These are phyloP conservation scores for Podospora pseudoanserina DNA, from an alignment of 495 filamentous ascomycete species.

Conservation along the genomic window DNA sequence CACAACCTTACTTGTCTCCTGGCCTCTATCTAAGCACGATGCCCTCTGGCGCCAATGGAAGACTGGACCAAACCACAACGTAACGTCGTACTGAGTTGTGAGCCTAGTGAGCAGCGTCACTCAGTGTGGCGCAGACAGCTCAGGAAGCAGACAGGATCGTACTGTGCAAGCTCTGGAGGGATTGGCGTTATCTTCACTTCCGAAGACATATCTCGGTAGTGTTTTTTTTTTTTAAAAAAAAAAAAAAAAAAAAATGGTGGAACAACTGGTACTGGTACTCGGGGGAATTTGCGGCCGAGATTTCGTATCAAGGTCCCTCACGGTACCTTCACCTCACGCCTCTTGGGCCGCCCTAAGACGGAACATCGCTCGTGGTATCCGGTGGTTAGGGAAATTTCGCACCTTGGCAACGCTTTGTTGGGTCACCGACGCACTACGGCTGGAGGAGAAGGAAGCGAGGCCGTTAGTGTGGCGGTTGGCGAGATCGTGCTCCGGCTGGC, in stretches of 20 bases:
- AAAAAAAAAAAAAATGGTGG: background rate
- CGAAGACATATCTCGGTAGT: background rate
- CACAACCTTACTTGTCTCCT: background rate
- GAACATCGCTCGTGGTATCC: conserved; percentile 5
- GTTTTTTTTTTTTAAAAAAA: background rate
- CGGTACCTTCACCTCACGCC: background rate
- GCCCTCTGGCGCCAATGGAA: background rate
- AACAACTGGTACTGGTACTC: background rate
- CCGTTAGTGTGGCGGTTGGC: conserved; percentile 14
- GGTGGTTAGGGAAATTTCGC: background rate
- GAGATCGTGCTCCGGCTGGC: conserved; percentile 5
- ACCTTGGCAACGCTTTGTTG: conserved; percentile 5
- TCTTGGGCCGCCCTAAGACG: background rate
- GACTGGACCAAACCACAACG: background rate
- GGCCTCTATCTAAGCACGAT: background rate
- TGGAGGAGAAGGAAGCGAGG: conserved; percentile 10
- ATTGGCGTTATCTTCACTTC: background rate
- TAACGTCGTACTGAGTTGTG: background rate
- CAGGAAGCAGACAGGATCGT: background rate
- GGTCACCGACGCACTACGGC: background rate
- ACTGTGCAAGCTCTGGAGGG: background rate
- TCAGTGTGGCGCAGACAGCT: background rate
- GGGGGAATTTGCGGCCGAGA: background rate
- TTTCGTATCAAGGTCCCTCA: background rate
- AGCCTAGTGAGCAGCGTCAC: background rate